Conservation (phyloP, 257 asterid species). For the Euphrasia confusa region DNA sequence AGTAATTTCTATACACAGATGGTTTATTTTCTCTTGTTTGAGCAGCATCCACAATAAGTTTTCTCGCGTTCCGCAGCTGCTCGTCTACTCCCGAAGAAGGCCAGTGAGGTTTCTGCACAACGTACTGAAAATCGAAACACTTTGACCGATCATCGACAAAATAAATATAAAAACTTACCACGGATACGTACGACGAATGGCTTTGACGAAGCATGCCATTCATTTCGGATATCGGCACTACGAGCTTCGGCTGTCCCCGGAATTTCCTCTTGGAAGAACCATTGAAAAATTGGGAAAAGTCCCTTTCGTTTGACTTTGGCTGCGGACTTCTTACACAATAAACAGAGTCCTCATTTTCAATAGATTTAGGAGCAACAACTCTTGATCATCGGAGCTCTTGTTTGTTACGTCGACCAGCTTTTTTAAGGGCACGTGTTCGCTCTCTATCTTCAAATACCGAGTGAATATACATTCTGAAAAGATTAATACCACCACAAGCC, state of each 20-base stretch:
- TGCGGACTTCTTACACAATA: background rate
- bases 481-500: too few relatives aligned
- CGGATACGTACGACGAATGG: background rate
- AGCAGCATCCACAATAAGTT: slow-evolving; percentile 26
- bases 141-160: background rate
- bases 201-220: too few relatives aligned
- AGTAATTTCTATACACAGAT: slow-evolving; percentile 30
- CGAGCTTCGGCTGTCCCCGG: too few relatives aligned
- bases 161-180: slow-evolving; percentile 32
- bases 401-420: too few relatives aligned
- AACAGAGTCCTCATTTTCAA: background rate
- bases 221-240: too few relatives aligned
- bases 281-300: background rate
- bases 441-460: too few relatives aligned
- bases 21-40: slow-evolving; percentile 18
- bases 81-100: slow-evolving; percentile 31
- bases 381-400: too few relatives aligned
- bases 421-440: too few relatives aligned
- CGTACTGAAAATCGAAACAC: background rate
- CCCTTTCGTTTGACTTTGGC: background rate
- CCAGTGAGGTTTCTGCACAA: slow-evolving; percentile 31
- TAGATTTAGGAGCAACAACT: too few relatives aligned
- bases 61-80: slow-evolving; percentile 28
- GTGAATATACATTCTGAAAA: too few relatives aligned
- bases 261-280: too few relatives aligned